Evolutionary conservation across 208 protist species (phyloP).

Genomic region (Wallacemonas sp.): DNA sequence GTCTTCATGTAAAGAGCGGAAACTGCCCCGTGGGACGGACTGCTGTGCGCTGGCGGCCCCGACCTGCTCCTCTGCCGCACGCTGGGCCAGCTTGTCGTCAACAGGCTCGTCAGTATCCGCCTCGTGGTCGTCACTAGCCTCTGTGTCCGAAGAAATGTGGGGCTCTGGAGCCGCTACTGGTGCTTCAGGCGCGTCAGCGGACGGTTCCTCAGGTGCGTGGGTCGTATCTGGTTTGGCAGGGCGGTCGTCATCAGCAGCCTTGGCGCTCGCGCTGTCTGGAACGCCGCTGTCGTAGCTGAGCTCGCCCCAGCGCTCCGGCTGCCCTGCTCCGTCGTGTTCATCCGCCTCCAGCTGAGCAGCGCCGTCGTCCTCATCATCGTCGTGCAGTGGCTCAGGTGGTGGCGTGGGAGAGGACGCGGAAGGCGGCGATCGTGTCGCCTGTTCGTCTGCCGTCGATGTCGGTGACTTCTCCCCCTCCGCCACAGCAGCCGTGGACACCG

Average conservation of each 20-base stretch:
- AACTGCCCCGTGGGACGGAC: no score
- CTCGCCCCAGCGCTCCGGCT: not conserved
- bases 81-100: no score
- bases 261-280: no score
- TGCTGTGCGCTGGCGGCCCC: no score
- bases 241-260: not conserved
- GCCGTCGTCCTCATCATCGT: not conserved
- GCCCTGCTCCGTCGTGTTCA: not conserved
- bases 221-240: not conserved
- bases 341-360: not conserved
- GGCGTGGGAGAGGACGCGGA: slow-evolving; percentile 1
- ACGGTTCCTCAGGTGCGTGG: no score
- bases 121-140: no score
- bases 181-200: no score
- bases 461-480: not conserved
- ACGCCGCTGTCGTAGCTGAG: slow-evolving; percentile 9
- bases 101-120: no score
- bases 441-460: not conserved
- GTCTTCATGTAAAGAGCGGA: no score
- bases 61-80: no score
- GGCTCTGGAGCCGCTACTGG: no score
- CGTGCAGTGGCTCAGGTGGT: not conserved
- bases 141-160: no score
- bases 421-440: not conserved
- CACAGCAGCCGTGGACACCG: not conserved